A percentile compares a stretch with the other conserved stretches of the same genome.
Evolutionary conservation across 495 filamentous ascomycete species (phyloP).

Genomic region (Daldinia concentrica): DNA sequence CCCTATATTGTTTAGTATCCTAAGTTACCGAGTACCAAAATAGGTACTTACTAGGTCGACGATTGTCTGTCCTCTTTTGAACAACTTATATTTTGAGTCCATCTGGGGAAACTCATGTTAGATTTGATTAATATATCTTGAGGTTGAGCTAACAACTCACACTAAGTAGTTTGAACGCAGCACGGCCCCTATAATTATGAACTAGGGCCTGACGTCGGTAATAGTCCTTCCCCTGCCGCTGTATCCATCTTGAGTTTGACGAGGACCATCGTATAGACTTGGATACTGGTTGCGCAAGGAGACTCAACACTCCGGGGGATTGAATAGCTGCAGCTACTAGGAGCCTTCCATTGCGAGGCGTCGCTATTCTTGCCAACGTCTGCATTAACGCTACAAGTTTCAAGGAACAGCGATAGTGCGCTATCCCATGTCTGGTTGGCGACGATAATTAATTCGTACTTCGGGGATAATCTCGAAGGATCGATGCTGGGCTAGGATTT

Average conservation of each 20-base stretch:
- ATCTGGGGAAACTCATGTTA: slow-evolving; percentile 60
- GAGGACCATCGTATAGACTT: slow-evolving; percentile 56
- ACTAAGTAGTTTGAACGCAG: slow-evolving; percentile 91
- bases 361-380: slow-evolving; percentile 31
- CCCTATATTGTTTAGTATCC: slow-evolving; percentile 62
- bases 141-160: slow-evolving; percentile 50
- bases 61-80: slow-evolving; percentile 81
- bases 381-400: slow-evolving; percentile 31
- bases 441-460: background rate
- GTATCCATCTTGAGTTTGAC: slow-evolving; percentile 83
- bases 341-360: slow-evolving; percentile 43
- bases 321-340: slow-evolving; percentile 14
- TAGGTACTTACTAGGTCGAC: slow-evolving; percentile 75
- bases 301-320: slow-evolving; percentile 1
- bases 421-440: slow-evolving; percentile 32
- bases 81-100: slow-evolving; percentile 80
- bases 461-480: background rate
- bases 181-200: slow-evolving; percentile 82
- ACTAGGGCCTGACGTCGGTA: slow-evolving; percentile 77
- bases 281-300: background rate
- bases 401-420: slow-evolving; percentile 15
- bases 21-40: background rate
- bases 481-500: background rate
- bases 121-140: background rate
- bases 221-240: slow-evolving; percentile 74